Base-by-base conservation (phyloP, 176 grass and related monocot genomes). In the Canna indica region DNA sequence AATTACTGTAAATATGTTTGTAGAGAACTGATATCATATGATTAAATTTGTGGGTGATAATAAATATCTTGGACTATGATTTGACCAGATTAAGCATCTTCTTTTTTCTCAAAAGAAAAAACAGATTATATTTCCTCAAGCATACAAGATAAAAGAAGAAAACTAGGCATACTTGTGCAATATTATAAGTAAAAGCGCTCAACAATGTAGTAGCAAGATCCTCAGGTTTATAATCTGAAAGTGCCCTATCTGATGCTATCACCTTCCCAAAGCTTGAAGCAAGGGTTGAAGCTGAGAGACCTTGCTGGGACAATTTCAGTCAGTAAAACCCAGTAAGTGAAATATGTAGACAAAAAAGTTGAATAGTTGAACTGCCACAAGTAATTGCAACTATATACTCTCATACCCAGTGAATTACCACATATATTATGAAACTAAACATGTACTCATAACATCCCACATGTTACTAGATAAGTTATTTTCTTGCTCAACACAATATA, bases 191-290 rank as follows among this genome's bases (percentile, higher is more conserved):
- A 85, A 92, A 92, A 79, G 93, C 93, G 27, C 84, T 97, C 75
- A 97, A 83, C 70, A 97, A 83, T 74, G 93, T 83, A 42, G 93
- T 74, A 4, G 93, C 93, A 77, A 97, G 75, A 77, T 97, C 93
- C 79, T 97, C 93, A 73, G 76, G 66, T 57, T 69, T 90, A 79
- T 91, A 97, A 85, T 97, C 93, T 59, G 84, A 58, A 50, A 97
- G 78, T 3, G 75, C 83, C 68, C 83, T 90, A 75, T 85, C 83
- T 53, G 93, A 97, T 74, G 84, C 85, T 61, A 92, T 97, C 81
- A 92, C 93, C 85, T 97, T 97, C 34, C 88, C 93, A 80, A 97
- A 97, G 82, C 93, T 97, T 68, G 93, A 92, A 73, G 93, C 93
- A 77, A 97, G 86, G 64, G 88, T 97, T 74, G 93, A 90, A 26